Base-by-base conservation (phyloP, 2,329 filamentous ascomycete species). In the Ophiocordyceps camponoti-rufipedis region DNA sequence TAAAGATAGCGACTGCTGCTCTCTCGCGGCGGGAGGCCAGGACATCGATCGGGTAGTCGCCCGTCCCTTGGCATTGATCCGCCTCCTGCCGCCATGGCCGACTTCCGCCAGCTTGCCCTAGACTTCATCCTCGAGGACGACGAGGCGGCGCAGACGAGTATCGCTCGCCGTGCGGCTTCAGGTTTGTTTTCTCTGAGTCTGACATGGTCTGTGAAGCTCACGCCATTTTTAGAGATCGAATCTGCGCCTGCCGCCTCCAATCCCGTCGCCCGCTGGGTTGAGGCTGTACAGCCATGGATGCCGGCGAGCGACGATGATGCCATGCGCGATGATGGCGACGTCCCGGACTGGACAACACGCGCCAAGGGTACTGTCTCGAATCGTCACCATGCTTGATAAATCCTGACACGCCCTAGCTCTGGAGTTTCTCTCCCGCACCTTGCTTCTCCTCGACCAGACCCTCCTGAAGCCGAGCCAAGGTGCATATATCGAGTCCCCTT, bases 221-320 rank as follows among this genome's bases (percentile, higher is more conserved):
- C 4, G 7, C 8, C 8, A 7, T n/a, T 8, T 28, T 1, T 19
- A 71, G 69, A 65, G 48, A 70, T 74, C 19, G 60, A 71, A 54
- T 58, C 55, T 46, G 61, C 67, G 8, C 51, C 64, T 0, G 58
- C 66, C 39, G 65, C 58, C 50, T 64, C 67, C 43, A 62, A 68
- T 43, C 62, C 67, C 4, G 62, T 75, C 41, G 69, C 68, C 14
- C 67, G 70, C 53, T 75, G 71, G 71, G 71, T 73, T 28, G 67
- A 71, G 42, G 70, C 71, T 33, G 69, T 75, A 46, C 66, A 71
- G 51, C 65, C 64, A 46, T 75, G 72, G 72, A 71, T 75, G 62
- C 67, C 66, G 14, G 62, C 60, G 8, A 61, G 57, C 45, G 59
- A 63, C 35, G 58, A 58, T 43, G 63, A 58, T 10, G 60, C 61